Percentiles rank a stretch among this genome's conserved stretches.
Evolutionary conservation across 768 basidiomycete genomes (phyloP).

Genomic region (Saitozyma podzolica): DNA sequence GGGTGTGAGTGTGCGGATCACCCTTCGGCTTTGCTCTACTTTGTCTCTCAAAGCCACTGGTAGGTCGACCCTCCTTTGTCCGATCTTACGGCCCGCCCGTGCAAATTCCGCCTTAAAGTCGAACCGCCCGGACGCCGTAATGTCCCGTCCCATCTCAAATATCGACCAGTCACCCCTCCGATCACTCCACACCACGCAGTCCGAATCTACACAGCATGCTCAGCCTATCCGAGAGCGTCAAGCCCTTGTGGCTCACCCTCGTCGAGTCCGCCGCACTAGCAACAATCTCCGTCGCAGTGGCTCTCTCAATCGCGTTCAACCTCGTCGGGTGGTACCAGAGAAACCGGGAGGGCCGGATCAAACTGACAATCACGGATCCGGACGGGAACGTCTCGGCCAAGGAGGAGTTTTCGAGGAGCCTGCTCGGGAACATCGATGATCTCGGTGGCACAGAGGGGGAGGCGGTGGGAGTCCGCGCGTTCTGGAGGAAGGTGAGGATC

Average conservation of each 20-base stretch:
- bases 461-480: conserved; percentile 14
- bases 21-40: too few species aligned
- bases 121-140: too few species aligned
- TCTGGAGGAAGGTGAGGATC: conserved; percentile 23
- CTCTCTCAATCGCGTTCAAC: conserved; percentile 6
- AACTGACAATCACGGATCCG: background rate
- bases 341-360: conserved; percentile 2
- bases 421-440: conserved; percentile 9
- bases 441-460: conserved; percentile 16
- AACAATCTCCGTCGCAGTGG: conserved; percentile 4
- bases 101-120: too few species aligned
- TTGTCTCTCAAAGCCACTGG: too few species aligned
- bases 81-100: too few species aligned
- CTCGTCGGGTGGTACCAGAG: background rate
- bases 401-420: conserved; percentile 1
- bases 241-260: conserved; percentile 18
- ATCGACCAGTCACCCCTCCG: too few species aligned
- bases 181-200: too few species aligned
- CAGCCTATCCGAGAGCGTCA: background rate
- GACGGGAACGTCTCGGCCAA: background rate
- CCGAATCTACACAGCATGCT: too few species aligned
- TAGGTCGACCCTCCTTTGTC: too few species aligned
- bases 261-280: conserved; percentile 6
- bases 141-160: too few species aligned
- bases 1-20: too few species aligned